A percentile compares a stretch with the other conserved stretches of the same genome.
phyloP scores from a whole-genome alignment of 306 rosid species.

The Cotoneaster glaucophyllus region DNA sequence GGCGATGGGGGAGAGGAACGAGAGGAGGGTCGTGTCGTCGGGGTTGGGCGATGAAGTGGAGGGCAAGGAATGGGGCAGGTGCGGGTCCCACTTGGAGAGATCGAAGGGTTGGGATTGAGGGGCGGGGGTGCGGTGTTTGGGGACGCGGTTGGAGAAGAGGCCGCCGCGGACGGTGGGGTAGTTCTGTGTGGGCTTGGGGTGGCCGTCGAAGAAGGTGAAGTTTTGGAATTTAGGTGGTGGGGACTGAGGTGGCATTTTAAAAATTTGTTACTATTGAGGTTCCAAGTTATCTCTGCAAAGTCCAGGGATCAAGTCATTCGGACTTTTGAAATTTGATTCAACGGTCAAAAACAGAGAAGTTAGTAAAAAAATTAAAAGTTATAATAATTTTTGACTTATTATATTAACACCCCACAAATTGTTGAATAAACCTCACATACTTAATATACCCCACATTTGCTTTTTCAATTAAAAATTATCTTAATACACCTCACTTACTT shows the following conservation, averaged over 20 bases:
- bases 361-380: too few species aligned
- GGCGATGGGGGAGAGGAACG: conserved; percentile 62
- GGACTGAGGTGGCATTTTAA: conserved; percentile 57
- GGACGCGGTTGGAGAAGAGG: conserved; percentile 58
- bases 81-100: conserved; percentile 69
- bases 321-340: too few species aligned
- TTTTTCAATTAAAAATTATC: too few species aligned
- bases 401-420: too few species aligned
- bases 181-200: conserved; percentile 70
- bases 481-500: too few species aligned
- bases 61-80: conserved; percentile 25
- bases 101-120: conserved; percentile 25
- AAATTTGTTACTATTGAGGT: not conserved
- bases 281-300: too few species aligned
- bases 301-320: too few species aligned
- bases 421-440: too few species aligned
- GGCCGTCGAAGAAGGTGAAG: conserved; percentile 56
- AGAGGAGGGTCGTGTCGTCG: conserved; percentile 19
- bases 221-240: conserved; percentile 36
- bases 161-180: conserved; percentile 70
- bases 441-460: too few species aligned
- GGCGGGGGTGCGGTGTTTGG: not conserved
- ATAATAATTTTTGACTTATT: too few species aligned
- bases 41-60: not conserved
- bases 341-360: too few species aligned